Conservation (phyloP, 2,329 filamentous ascomycete genomes). For the Didymella sp. region DNA sequence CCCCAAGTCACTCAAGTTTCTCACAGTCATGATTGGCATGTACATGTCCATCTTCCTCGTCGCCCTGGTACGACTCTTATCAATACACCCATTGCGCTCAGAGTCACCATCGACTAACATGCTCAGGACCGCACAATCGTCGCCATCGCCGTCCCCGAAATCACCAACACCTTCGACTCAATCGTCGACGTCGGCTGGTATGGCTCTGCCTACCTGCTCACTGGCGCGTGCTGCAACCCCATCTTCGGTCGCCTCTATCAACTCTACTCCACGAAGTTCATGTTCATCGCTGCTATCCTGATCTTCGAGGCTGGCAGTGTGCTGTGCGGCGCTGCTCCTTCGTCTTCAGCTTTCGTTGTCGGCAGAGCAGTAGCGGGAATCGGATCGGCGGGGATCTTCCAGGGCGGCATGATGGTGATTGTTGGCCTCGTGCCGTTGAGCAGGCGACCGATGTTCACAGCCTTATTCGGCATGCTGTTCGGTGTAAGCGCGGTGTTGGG, state of each 20-base stretch:
- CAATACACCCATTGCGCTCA: neutral
- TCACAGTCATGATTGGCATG: conserved; percentile 32
- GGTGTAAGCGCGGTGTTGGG: conserved; percentile 49
- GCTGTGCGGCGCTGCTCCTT: conserved; percentile 52
- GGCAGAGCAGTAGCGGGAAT: conserved; percentile 58
- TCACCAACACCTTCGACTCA: conserved; percentile 38
- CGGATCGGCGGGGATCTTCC: conserved; percentile 56
- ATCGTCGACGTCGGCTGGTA: conserved; percentile 43
- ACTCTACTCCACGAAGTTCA: conserved; percentile 51
- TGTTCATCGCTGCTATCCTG: conserved; percentile 47
- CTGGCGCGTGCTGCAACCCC: conserved; percentile 55
- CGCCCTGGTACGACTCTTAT: conserved; percentile 21
- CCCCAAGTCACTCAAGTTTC: conserved; percentile 34
- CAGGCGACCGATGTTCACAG: conserved; percentile 55
- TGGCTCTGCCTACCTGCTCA: conserved; percentile 53
- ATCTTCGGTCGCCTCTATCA: conserved; percentile 58
- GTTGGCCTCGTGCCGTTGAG: conserved; percentile 51
- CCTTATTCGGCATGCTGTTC: conserved; percentile 55
- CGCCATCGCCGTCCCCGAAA: conserved; percentile 36
- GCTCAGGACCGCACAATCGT: conserved; percentile 28
- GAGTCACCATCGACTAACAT: neutral
- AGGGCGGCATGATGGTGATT: conserved; percentile 54
- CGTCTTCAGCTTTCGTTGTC: conserved; percentile 54
- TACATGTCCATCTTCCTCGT: conserved; percentile 40
- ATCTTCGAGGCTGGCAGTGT: conserved; percentile 55